A percentile compares a stretch with the other conserved stretches of the same genome.
Evolutionary conservation across 306 rosid genomes (phyloP).

Genomic region (Cucurbita moschata): DNA sequence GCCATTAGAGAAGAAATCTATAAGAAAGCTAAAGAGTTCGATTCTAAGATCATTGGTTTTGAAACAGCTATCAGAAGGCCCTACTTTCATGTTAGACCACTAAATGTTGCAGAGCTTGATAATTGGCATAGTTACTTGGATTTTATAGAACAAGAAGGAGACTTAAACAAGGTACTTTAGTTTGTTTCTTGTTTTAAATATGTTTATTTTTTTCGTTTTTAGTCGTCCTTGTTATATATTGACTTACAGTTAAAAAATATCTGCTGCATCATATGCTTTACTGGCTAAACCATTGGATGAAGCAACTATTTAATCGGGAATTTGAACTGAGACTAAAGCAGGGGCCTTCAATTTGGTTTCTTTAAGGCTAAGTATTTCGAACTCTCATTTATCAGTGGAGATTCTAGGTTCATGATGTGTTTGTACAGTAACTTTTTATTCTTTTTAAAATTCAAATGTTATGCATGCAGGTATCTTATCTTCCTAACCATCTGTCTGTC

Average conservation of each 20-base stretch:
- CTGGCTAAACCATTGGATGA: slow-evolving; percentile 95
- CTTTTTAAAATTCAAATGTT: slow-evolving; percentile 89
- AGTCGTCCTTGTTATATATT: slow-evolving; percentile 30
- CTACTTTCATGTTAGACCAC: slow-evolving; percentile 91
- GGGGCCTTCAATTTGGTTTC: slow-evolving; percentile 97
- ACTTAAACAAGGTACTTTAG: slow-evolving; percentile 78
- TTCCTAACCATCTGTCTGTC: slow-evolving; percentile 85
- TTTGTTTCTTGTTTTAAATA: slow-evolving; percentile 17
- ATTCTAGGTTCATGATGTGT: slow-evolving; percentile 84
- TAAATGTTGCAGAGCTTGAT: slow-evolving; percentile 87
- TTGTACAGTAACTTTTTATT: slow-evolving; percentile 43
- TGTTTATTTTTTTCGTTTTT: slow-evolving; percentile 15
- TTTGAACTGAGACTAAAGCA: slow-evolving; percentile 99
- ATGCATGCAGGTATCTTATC: slow-evolving; percentile 98
- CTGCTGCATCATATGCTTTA: slow-evolving; percentile 71
- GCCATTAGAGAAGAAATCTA: slow-evolving; percentile 92
- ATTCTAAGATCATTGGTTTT: slow-evolving; percentile 96
- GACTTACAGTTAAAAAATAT: slow-evolving; percentile 67
- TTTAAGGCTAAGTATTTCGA: slow-evolving; percentile 99
- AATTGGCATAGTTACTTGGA: slow-evolving; percentile 95
- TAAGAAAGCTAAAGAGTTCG: slow-evolving; percentile 97
- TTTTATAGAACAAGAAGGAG: slow-evolving; percentile 86
- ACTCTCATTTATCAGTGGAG: slow-evolving; percentile 81
- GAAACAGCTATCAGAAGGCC: slow-evolving; percentile 99
- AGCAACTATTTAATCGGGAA: slow-evolving; percentile 89